Base-by-base conservation (phyloP, 2,329 filamentous ascomycete genomes). In the Arachnopeziza araneosa region DNA sequence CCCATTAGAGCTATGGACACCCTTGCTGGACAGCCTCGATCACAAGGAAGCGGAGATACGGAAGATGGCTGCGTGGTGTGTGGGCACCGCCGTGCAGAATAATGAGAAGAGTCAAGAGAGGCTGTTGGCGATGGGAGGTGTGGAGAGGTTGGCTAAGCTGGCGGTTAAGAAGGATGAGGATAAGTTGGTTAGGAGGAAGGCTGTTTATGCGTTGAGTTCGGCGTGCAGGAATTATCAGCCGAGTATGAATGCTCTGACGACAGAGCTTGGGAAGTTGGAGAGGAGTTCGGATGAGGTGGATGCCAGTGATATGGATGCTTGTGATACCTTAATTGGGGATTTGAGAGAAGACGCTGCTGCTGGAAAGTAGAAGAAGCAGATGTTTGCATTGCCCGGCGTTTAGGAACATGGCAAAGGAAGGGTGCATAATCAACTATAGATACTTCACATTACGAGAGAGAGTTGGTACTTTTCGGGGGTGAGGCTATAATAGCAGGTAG, bases 81-180 rank as follows among this genome's bases (percentile, higher is more conserved):
- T 95, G 60, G 91, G 91, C 55, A 97, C 93, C 6, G 93, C 95
- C 10, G 95, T 99, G 61, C 93, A 98, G 80, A 99, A 99, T 78
- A 98, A 99, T 75, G 82, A 83, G 67, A 88, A 88, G 72, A 87
- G 85, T 55, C 95, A 99, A 77, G 90, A 95, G 77, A 84, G 84
- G 56, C 74, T 85, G 58, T 66, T 83, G 24, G 80, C 79, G 44
- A 75, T 81, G 64, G 89, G 89, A 32, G 91, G 87, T 2, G 78
- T 97, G 30, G 83, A 87, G 48, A 81, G 76, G 32, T 81, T 99
- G 23, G 85, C 91, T 9, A 78, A 80, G 55, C 72, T 96, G 64
- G 82, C 82, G 21, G 81, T 84, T 6, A 77, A 80, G 36, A 79
- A 83, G 51, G 85, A 85, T 60, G 78, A 87, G 64, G 77, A 83